phyloP scores from a whole-genome alignment of 2,329 filamentous ascomycete species.

The Leptographium galeiforme region DNA sequence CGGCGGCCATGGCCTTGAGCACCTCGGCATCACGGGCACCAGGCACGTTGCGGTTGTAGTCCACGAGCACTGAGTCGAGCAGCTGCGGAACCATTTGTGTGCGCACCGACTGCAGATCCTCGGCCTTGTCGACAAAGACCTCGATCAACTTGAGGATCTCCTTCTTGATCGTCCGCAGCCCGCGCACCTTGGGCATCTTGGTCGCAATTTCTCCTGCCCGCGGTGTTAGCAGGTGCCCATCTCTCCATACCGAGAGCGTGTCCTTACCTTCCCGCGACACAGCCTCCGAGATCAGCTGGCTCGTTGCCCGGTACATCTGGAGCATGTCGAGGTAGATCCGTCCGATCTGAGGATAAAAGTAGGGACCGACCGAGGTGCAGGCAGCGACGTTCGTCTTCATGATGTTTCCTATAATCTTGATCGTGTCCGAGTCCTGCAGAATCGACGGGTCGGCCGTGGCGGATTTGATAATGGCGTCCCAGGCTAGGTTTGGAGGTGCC shows the following conservation, averaged over 20 bases:
- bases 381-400: slow-evolving; percentile 99
- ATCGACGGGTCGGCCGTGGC: slow-evolving; percentile 77
- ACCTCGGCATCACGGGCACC: slow-evolving; percentile 95
- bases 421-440: slow-evolving; percentile 83
- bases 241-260: not conserved
- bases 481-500: slow-evolving; percentile 83
- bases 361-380: slow-evolving; percentile 87
- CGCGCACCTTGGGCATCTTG: slow-evolving; percentile 93
- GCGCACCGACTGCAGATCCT: slow-evolving; percentile 87
- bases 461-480: slow-evolving; percentile 86
- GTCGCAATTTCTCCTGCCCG: slow-evolving; percentile 70
- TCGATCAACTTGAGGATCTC: slow-evolving; percentile 97
- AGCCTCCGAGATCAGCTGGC: slow-evolving; percentile 85
- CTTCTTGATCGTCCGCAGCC: slow-evolving; percentile 95
- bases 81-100: slow-evolving; percentile 91
- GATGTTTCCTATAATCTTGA: slow-evolving; percentile 98
- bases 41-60: slow-evolving; percentile 94
- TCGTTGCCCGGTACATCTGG: slow-evolving; percentile 97
- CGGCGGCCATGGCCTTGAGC: slow-evolving; percentile 91
- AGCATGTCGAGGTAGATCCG: slow-evolving; percentile 98
- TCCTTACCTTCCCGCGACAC: slow-evolving; percentile 65
- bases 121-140: slow-evolving; percentile 94
- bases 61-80: slow-evolving; percentile 81
- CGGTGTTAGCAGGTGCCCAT: not conserved
- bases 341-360: slow-evolving; percentile 96